A percentile compares a stretch with the other conserved stretches of the same genome.
phyloP scores from a whole-genome alignment of 1,284 basidiomycete genomes.

The Pseudozyma pruni region DNA sequence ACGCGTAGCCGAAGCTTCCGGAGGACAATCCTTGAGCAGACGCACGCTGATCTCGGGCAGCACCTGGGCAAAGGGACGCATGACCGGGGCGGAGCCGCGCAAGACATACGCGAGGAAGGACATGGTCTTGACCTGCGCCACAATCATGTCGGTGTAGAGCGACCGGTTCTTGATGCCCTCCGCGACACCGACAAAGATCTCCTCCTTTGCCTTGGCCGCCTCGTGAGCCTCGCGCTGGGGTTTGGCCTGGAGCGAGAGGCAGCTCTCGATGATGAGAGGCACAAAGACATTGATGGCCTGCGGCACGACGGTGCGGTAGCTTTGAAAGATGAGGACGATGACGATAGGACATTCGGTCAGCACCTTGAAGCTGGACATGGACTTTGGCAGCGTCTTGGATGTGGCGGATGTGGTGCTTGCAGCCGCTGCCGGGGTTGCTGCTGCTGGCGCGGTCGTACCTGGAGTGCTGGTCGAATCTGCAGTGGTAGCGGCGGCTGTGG shows the following conservation, averaged over 20 bases:
- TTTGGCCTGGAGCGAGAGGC: slow-evolving; percentile 73
- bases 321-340: slow-evolving; percentile 89
- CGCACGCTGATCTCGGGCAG: slow-evolving; percentile 85
- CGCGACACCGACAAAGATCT: slow-evolving; percentile 87
- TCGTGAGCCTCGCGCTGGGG: slow-evolving; percentile 86
- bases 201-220: slow-evolving; percentile 80
- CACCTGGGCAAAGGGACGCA: slow-evolving; percentile 82
- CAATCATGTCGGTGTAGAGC: slow-evolving; percentile 87
- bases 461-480: slow-evolving; percentile 8
- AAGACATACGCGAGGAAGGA: slow-evolving; percentile 93
- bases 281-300: slow-evolving; percentile 80
- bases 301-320: slow-evolving; percentile 75
- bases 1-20: slow-evolving; percentile 77
- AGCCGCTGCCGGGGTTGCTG: slow-evolving; percentile 1
- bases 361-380: slow-evolving; percentile 83
- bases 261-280: slow-evolving; percentile 69
- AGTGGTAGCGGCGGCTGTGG: not conserved
- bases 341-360: slow-evolving; percentile 93
- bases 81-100: slow-evolving; percentile 77
- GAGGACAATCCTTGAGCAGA: slow-evolving; percentile 91
- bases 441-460: slow-evolving; percentile 4
- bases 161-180: slow-evolving; percentile 75
- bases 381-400: slow-evolving; percentile 58
- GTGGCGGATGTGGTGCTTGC: slow-evolving; percentile 5
- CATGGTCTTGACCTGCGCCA: slow-evolving; percentile 85